Base-by-base conservation (phyloP, 176 grass and related monocot genomes). In the Musa acuminata region DNA sequence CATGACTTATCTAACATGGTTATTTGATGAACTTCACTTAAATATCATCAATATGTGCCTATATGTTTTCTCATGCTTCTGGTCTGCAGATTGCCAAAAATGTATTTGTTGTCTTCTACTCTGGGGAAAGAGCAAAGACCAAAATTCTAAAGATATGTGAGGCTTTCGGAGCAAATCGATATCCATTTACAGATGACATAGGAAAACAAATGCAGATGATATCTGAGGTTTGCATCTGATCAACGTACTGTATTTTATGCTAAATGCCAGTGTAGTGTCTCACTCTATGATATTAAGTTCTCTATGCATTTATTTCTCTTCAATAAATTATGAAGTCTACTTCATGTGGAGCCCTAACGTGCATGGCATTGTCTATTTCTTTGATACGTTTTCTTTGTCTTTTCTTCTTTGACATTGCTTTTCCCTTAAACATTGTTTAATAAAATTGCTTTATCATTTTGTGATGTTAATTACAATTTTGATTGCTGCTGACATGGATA, bases 131-230 rank as follows among this genome's bases (percentile, higher is more conserved):
- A 69, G 86, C 88, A 85, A 94, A 84, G 79, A 65, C 76, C 21
- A 94, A 91, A 80, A 91, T 99, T 82, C 69, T 99, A 23, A 94
- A 99, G 88, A 99, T 94, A 82, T 99, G 90, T 75, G 95, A 99
- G 74, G 90, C 90, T 77, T 99, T 99, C 64, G 85, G 83, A 72
- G 95, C 95, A 73, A 99, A 99, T 75, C 88, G 88, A 23, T 99
- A 99, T 81, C 88, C 86, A 25, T 99, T 99, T 78, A 90, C 88
- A 26, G 95, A 94, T 50, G 90, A 99, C 22, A 69, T 89, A 52
- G 68, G 69, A 52, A 94, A 84, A 79, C 90, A 99, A 81, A 52
- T 89, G 57, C 84, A 86, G 78, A 79, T 84, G 80, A 77, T 99
- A 81, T 58, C 75, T 62, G 95, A 99, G 95, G 95, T 99, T 76